Percentiles rank a stretch among this genome's conserved stretches.
phyloP scores from a whole-genome alignment of 495 filamentous ascomycete genomes.

The Beverwykella pulmonaria region DNA sequence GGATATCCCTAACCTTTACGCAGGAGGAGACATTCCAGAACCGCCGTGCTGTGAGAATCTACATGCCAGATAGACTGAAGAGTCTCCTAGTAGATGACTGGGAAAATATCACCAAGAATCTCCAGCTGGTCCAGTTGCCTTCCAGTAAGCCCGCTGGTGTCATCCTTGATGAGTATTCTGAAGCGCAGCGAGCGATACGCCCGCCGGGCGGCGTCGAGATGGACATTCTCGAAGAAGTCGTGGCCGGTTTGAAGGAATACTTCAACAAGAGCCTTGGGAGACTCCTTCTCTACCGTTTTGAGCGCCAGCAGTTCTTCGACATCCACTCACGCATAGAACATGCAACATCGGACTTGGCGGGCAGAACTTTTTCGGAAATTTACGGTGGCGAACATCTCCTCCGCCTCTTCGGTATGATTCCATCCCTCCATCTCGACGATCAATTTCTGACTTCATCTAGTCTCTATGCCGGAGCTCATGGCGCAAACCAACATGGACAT shows the following conservation, averaged over 20 bases:
- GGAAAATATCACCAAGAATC: constrained; percentile 96
- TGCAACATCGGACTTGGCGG: constrained; percentile 57
- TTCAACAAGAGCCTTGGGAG: constrained; percentile 85
- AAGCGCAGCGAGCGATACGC: constrained; percentile 68
- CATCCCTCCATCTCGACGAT: not conserved
- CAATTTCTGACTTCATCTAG: constrained; percentile 50
- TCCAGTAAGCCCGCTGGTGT: constrained; percentile 70
- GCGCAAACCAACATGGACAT: constrained; percentile 97
- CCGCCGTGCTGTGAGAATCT: constrained; percentile 78
- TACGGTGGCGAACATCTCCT: constrained; percentile 92
- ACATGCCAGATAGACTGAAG: constrained; percentile 83
- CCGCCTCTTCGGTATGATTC: constrained; percentile 80
- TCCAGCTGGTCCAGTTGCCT: constrained; percentile 81
- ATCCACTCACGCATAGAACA: constrained; percentile 65
- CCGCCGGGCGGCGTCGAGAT: constrained; percentile 64
- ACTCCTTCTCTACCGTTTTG: constrained; percentile 88
- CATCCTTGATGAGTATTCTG: constrained; percentile 78
- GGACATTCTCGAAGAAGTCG: constrained; percentile 86
- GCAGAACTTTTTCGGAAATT: constrained; percentile 71
- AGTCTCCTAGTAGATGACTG: constrained; percentile 93
- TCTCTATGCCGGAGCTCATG: constrained; percentile 87
- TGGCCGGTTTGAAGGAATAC: constrained; percentile 82
- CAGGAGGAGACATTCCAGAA: constrained; percentile 85
- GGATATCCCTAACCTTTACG: not conserved
- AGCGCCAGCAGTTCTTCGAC: constrained; percentile 80